Base-by-base conservation (phyloP, 2,329 filamentous ascomycete species). In the Emergomyces orientalis region DNA sequence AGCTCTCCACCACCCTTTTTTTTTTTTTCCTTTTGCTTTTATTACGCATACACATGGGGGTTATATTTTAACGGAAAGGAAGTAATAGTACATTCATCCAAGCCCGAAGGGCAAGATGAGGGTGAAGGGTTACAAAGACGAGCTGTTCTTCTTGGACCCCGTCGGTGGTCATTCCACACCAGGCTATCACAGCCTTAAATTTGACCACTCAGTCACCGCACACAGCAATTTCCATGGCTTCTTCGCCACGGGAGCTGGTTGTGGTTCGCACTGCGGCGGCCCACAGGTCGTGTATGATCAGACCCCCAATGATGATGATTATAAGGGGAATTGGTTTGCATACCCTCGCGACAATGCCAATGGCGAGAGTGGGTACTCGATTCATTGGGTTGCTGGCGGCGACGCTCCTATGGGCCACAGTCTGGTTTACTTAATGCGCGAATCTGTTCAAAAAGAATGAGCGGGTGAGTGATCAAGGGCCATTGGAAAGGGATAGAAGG, bases 181-280 rank as follows among this genome's bases (percentile, higher is more conserved):
- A 17, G 58, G 45, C 19, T 37, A 47, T 19, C 30, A 60, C 13
- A 47, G 13, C 45, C 41, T 60, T 43, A 47, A 37, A 27, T 60
- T 37, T 27, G 25, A 17, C 58, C 39, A 11, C 25, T 6, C 27
- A 8, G 5, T n/a, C 45, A 34, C 11, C 13, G 27, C 45, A 2
- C 11, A 17, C 19, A 41, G 27, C 32, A 37, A 22, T 3, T 52
- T n/a, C 8, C n/a, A 34, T 27, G 27, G 34, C 34, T 61, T 61
- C 49, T 61, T 41, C 22, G 49, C 49, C 14, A 54, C 49, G 5
- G 11, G n/a, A 5, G 49, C 32, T 22, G 59, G 59, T 8, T 61
- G 59, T 17, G 59, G 59, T 27, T n/a, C 49, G 4, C 59, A 61
- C 11, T 61, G 59, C 27, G 59, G 59, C 7, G 59, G 59, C 1